These are phyloP conservation scores for Cicer judaicum DNA, from an alignment of 306 rosid genomes.

Conservation along the genomic window DNA sequence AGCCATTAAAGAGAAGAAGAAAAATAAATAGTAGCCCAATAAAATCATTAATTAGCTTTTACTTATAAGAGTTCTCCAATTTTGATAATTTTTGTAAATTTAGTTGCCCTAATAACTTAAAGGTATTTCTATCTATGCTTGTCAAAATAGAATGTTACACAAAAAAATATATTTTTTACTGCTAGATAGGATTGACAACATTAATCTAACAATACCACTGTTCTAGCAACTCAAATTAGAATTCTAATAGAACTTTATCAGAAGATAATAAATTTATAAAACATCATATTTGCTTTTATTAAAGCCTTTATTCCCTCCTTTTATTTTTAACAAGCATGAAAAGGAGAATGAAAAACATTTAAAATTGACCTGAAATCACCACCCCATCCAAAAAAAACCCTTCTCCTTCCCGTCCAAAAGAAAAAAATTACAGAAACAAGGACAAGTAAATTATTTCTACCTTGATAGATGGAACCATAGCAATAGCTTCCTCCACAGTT, in stretches of 20 bases:
- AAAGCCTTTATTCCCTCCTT: neutral
- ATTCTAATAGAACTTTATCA: neutral
- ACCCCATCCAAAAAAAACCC: neutral
- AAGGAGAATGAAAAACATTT: constrained; percentile 25
- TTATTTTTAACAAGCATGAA: constrained; percentile 30
- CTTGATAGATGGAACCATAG: constrained; percentile 97
- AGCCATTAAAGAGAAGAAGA: neutral
- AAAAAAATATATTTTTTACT: neutral
- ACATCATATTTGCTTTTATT: constrained; percentile 1
- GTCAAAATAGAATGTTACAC: neutral
- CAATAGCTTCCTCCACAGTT: constrained; percentile 99
- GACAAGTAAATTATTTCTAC: constrained; percentile 48
- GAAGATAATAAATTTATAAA: neutral
- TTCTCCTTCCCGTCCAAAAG: neutral
- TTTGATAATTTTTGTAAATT: neutral
- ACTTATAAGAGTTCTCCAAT: constrained; percentile 9
- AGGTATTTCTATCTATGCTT: neutral
- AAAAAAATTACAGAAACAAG: neutral
- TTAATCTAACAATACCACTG: neutral
- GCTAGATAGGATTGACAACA: neutral
- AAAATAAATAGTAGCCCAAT: neutral
- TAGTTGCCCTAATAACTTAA: neutral
- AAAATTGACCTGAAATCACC: neutral
- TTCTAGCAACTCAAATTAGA: neutral
- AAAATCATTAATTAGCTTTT: constrained; percentile 7